Conservation (phyloP, 805 yeast species). For the Vanderwaltozyma tropicalis region DNA sequence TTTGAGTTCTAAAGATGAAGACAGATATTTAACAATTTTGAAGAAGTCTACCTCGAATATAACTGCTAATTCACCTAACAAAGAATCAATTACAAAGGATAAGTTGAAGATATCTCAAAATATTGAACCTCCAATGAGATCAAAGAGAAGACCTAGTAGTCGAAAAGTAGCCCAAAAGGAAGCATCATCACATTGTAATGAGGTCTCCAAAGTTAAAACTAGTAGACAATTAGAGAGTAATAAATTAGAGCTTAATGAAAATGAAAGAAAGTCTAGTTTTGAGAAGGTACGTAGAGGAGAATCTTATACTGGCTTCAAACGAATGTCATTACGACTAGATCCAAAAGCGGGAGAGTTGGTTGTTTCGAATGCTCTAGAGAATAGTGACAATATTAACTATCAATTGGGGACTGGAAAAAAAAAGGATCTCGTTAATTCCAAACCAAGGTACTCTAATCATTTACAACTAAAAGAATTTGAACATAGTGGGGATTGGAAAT, state of each 20-base stretch:
- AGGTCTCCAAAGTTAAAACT: no score
- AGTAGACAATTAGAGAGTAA: no score
- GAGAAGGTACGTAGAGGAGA: slow-evolving; percentile 34
- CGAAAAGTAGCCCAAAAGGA: background rate
- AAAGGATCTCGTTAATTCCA: background rate
- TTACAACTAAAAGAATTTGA: background rate
- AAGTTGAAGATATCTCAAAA: no score
- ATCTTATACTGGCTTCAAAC: slow-evolving; percentile 30
- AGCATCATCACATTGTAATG: no score
- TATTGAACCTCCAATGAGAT: slow-evolving; percentile 1
- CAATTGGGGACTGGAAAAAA: slow-evolving; percentile 2
- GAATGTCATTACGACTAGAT: slow-evolving; percentile 25
- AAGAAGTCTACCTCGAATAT: no score
- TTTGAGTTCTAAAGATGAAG: no score
- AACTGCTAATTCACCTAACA: no score
- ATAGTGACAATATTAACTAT: no score
- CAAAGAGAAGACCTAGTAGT: background rate
- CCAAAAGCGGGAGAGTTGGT: no score
- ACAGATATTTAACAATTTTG: no score
- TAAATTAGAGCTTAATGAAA: background rate
- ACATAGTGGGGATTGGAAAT: slow-evolving; percentile 19
- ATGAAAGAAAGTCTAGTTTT: slow-evolving; percentile 40
- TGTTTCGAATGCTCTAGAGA: no score
- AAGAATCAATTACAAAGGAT: background rate
- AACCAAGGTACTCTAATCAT: no score